A percentile compares a stretch with the other conserved stretches of the same genome.
These are phyloP conservation scores for Ogataea methylovora DNA, from an alignment of 805 yeast species.

Conservation along the genomic window DNA sequence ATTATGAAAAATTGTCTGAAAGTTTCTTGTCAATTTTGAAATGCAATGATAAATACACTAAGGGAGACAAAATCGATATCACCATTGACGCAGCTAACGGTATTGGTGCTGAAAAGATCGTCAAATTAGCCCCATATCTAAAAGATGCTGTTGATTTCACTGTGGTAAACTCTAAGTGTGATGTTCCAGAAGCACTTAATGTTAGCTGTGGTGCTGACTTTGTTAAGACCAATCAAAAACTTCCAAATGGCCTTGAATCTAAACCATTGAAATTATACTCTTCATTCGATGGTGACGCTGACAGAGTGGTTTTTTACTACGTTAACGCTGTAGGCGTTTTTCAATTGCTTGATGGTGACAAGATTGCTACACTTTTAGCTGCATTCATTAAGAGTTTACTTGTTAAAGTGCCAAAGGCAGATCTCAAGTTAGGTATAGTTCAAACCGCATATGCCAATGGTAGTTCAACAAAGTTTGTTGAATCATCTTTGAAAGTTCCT, in stretches of 20 bases:
- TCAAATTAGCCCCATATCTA: slow-evolving; percentile 34
- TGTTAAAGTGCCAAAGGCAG: slow-evolving; percentile 32
- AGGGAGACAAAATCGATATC: slow-evolving; percentile 30
- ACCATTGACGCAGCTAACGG: slow-evolving; percentile 93
- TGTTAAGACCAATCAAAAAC: slow-evolving; percentile 80
- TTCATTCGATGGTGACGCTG: slow-evolving; percentile 97
- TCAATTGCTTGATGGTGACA: slow-evolving; percentile 82
- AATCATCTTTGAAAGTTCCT: slow-evolving; percentile 56
- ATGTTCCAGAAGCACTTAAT: slow-evolving; percentile 55
- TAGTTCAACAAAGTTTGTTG: slow-evolving; percentile 68
- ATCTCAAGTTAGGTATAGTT: slow-evolving; percentile 64
- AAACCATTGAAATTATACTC: slow-evolving; percentile 54
- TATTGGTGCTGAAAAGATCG: slow-evolving; percentile 80
- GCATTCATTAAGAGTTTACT: slow-evolving; percentile 46
- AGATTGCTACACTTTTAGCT: slow-evolving; percentile 81
- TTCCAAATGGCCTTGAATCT: slow-evolving; percentile 51
- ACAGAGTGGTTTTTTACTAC: slow-evolving; percentile 80
- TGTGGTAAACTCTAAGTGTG: slow-evolving; percentile 47
- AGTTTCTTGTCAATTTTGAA: slow-evolving; percentile 42
- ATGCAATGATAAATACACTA: slow-evolving; percentile 13
- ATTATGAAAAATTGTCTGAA: slow-evolving; percentile 52
- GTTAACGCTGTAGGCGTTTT: slow-evolving; percentile 32
- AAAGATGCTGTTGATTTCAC: slow-evolving; percentile 30
- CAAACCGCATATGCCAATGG: slow-evolving; percentile 99
- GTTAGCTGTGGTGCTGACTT: slow-evolving; percentile 89